Percentiles rank a stretch among this genome's conserved stretches.
These are phyloP conservation scores for Xylaria telfairii DNA, from an alignment of 495 filamentous ascomycete genomes.

Conservation along the genomic window DNA sequence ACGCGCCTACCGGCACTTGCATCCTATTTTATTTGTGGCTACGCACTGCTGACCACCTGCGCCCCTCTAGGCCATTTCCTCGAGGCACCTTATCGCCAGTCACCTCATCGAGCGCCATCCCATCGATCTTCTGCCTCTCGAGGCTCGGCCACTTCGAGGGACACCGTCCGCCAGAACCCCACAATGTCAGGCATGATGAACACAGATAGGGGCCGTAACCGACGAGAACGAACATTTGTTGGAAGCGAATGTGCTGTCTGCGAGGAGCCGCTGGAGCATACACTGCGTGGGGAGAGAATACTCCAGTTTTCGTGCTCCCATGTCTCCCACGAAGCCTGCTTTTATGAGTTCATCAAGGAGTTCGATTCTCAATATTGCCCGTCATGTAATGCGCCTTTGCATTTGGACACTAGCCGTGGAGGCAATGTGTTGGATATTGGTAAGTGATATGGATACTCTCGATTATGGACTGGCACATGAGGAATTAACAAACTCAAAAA, in stretches of 20 bases:
- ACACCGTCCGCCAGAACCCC: conserved; percentile 41
- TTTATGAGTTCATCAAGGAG: conserved; percentile 98
- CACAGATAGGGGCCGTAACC: conserved; percentile 78
- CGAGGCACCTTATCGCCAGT: conserved; percentile 38
- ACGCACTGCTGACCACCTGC: conserved; percentile 18
- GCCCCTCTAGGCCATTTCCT: conserved; percentile 45
- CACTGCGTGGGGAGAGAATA: conserved; percentile 90
- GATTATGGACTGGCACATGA: conserved; percentile 25
- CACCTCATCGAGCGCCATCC: conserved; percentile 47
- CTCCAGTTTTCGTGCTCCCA: conserved; percentile 96
- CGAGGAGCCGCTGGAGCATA: conserved; percentile 97
- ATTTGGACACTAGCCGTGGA: conserved; percentile 91
- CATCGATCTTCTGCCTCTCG: conserved; percentile 51
- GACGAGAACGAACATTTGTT: conserved; percentile 93
- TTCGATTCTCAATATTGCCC: conserved; percentile 95
- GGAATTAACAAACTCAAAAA: conserved; percentile 46
- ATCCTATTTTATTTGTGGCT: background rate
- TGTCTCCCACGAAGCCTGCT: conserved; percentile 97
- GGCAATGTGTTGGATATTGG: conserved; percentile 95
- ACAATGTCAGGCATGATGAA: conserved; percentile 64
- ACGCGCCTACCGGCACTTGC: background rate
- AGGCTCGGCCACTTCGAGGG: conserved; percentile 47
- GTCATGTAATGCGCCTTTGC: conserved; percentile 89
- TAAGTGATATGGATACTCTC: conserved; percentile 50
- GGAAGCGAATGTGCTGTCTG: conserved; percentile 95